Percentiles rank a stretch among this genome's conserved stretches.
phyloP scores from a whole-genome alignment of 78 protist genomes.

The Salpingoeca rosetta region DNA sequence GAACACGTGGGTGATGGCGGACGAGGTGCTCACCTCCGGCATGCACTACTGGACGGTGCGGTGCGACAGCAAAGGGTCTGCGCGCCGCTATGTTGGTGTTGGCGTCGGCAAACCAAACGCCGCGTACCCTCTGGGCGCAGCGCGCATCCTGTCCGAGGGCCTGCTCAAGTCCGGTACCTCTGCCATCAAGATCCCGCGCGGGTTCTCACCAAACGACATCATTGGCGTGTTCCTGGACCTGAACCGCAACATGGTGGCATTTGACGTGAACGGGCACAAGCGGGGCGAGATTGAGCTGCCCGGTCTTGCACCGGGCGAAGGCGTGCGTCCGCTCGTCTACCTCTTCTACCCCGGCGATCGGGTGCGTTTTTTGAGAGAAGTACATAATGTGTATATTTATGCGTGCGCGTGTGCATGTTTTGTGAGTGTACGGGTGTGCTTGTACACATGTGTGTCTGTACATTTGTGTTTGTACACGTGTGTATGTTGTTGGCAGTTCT shows the following conservation, averaged over 20 bases:
- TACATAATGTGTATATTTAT: too few species aligned
- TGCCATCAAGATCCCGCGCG: neutral
- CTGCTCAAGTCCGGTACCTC: neutral
- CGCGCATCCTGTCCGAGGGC: neutral
- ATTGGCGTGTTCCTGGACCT: neutral
- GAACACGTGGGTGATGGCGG: neutral
- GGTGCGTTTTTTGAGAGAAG: too few species aligned
- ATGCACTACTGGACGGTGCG: neutral
- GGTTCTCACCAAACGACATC: neutral
- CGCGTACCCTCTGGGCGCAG: neutral
- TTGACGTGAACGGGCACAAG: neutral
- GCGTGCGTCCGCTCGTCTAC: neutral
- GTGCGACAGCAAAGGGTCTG: neutral
- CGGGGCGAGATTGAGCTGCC: neutral
- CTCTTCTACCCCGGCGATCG: neutral
- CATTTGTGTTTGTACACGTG: too few species aligned
- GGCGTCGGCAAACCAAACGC: neutral
- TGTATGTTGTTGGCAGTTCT: too few species aligned
- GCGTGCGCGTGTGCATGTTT: too few species aligned
- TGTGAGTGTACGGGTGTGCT: too few species aligned
- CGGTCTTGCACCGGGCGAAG: neutral
- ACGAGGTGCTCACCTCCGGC: neutral
- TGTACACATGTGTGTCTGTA: too few species aligned
- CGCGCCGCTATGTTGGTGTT: neutral
- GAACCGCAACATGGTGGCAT: neutral